These are phyloP conservation scores for Aureobasidium musti DNA, from an alignment of 2,329 filamentous ascomycete species.

Conservation along the genomic window DNA sequence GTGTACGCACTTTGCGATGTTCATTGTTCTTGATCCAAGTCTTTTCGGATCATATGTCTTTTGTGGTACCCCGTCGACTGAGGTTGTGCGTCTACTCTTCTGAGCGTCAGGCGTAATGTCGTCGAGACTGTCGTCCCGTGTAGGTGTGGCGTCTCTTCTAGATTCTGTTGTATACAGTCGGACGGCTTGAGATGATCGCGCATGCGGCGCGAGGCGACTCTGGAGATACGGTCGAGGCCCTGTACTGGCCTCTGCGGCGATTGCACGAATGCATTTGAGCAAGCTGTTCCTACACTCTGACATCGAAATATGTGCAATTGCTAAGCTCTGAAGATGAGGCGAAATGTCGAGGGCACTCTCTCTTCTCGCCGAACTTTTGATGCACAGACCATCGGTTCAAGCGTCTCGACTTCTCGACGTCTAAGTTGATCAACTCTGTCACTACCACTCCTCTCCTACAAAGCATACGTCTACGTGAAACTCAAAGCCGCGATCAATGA, in stretches of 20 bases:
- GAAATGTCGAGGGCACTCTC: not conserved
- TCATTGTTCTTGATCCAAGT: constrained; percentile 14
- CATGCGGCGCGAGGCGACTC: constrained; percentile 29
- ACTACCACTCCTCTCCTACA: not conserved
- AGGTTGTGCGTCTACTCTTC: not conserved
- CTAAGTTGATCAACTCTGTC: no score
- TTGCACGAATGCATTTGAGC: constrained; percentile 47
- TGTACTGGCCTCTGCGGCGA: constrained; percentile 40
- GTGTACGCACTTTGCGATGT: constrained; percentile 7
- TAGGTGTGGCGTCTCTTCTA: not conserved
- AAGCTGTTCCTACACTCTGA: constrained; percentile 50
- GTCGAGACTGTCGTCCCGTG: not conserved
- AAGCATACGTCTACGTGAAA: not conserved
- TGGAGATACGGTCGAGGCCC: constrained; percentile 30
- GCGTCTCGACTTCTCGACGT: not conserved
- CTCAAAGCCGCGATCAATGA: not conserved
- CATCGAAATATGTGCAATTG: constrained; percentile 39
- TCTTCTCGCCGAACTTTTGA: constrained; percentile 20
- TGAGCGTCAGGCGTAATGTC: not conserved
- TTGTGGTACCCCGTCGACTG: not conserved
- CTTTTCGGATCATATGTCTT: constrained; percentile 8
- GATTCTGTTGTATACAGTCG: constrained; percentile 7
- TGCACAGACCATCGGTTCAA: constrained; percentile 10
- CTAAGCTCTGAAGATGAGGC: not conserved
- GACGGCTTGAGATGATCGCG: not conserved